A percentile compares a stretch with the other conserved stretches of the same genome.
phyloP scores from a whole-genome alignment of 305 asterid genomes.

The Caryopteris hybrid region DNA sequence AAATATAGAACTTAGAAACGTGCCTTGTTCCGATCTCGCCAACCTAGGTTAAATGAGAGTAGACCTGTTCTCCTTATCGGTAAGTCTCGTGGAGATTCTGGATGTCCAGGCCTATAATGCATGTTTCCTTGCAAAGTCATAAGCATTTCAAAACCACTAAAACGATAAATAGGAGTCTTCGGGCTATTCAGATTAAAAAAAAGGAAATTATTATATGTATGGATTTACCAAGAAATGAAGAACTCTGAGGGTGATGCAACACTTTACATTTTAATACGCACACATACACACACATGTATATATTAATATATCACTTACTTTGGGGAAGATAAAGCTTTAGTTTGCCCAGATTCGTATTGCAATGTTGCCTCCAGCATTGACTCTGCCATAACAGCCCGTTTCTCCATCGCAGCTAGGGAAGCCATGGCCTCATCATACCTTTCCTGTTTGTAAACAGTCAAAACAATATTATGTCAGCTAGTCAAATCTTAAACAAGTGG shows the following conservation, averaged over 20 bases:
- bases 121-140: constrained; percentile 1
- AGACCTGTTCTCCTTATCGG: constrained; percentile 48
- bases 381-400: constrained; percentile 89
- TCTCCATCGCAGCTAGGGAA: constrained; percentile 61
- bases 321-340: constrained; percentile 72
- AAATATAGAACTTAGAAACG: constrained; percentile 1
- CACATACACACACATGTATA: too few relatives aligned
- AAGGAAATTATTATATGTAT: too few relatives aligned
- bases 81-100: constrained; percentile 36
- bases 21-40: constrained; percentile 86
- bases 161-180: too few relatives aligned
- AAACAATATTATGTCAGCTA: background rate
- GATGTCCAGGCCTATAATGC: constrained; percentile 33
- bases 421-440: constrained; percentile 58
- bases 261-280: background rate
- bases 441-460: constrained; percentile 39
- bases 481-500: background rate
- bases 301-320: constrained; percentile 24
- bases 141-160: constrained; percentile 4
- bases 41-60: constrained; percentile 71
- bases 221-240: too few relatives aligned
- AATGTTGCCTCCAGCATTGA: constrained; percentile 89
- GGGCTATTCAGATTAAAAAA: too few relatives aligned
- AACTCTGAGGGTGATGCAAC: background rate
- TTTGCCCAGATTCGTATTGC: constrained; percentile 84